Evolutionary conservation across 495 filamentous ascomycete species (phyloP).

Genomic region (Extremus antarcticus): DNA sequence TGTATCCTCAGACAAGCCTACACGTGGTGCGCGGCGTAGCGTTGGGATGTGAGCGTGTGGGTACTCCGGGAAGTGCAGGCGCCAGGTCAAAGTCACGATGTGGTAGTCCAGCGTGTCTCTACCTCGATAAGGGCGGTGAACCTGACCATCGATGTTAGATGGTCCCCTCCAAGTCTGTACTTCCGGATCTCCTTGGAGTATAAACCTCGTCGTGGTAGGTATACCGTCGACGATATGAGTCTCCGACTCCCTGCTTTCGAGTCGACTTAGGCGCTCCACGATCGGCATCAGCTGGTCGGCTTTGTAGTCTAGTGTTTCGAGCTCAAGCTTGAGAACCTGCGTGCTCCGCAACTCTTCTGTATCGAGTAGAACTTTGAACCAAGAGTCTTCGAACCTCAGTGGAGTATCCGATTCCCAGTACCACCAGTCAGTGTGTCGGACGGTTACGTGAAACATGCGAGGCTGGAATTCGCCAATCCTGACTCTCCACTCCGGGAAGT

Average conservation of each 20-base stretch:
- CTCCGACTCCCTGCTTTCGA: conserved; percentile 25
- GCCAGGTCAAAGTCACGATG: conserved; percentile 14
- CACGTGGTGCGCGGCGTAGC: conserved; percentile 6
- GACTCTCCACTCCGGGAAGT: background rate
- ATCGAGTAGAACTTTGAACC: conserved; percentile 14
- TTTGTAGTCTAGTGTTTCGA: conserved; percentile 21
- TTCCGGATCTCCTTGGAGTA: background rate
- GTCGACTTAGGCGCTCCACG: conserved; percentile 15
- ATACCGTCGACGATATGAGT: conserved; percentile 14
- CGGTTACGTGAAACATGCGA: conserved; percentile 21
- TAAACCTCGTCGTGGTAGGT: conserved; percentile 4
- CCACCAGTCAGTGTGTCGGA: conserved; percentile 31
- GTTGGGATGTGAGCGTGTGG: conserved; percentile 5
- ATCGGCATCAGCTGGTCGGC: conserved; percentile 18
- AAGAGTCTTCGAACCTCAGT: conserved; percentile 16
- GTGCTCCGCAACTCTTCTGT: conserved; percentile 9
- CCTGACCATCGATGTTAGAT: conserved; percentile 3
- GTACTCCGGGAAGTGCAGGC: conserved; percentile 6
- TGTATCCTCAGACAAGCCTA: background rate
- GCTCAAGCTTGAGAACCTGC: conserved; percentile 10
- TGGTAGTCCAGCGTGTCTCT: conserved; percentile 9
- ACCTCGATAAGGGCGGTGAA: background rate
- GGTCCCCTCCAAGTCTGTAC: conserved; percentile 12
- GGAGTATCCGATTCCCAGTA: conserved; percentile 23
- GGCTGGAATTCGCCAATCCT: conserved; percentile 12